Evolutionary conservation across 2,329 filamentous ascomycete genomes (phyloP), one percentile per base, ranked within the genome.

Genomic region (Dactylellina cionopaga): DNA sequence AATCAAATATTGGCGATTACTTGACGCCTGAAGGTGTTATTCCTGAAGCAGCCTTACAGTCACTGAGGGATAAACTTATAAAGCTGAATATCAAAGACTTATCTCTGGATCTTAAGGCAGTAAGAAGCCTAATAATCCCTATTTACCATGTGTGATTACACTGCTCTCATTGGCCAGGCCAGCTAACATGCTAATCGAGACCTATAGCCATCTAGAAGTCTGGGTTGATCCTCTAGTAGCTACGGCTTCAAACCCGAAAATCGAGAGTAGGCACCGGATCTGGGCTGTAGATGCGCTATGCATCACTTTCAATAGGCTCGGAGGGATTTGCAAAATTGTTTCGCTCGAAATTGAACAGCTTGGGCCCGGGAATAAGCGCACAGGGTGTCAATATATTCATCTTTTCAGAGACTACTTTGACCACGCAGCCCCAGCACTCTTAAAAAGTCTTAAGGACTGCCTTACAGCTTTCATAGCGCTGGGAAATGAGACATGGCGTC

Each of bases 401-500:
- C 24, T 60, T 7, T 65, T 72, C 35, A 43, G 68, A 43, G 68
- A 72, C n/a, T 72, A 64, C 37, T 72, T 60, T 29, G 68, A 72
- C 33, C 68, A 60, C 49, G 68, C 59, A 7, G 41, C 59, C 0
- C 49, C 68, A 2, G 35, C 68, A 1, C 44, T 72, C 10, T 31
- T 72, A 6, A 72, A 72, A 27, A 59, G 68, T 43, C 37, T 72
- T 1, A 72, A 72, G 19, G 68, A 72, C 7, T 72, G 68, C 13
- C 68, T 72, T 19, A 72, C 68, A 2, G 44, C 59, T 5, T 65
- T 65, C 33, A 37, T 72, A 11, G 68, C 68, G 1, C 29, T 72
- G 24, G 68, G 59, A 9, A 55, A 46, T 5, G 59, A 72, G 19
- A 65, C 22, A 4, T 65, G 59, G 59, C 27, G 15, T 2, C 29